Evolutionary conservation across 148 eudicot genomes (phyloP), one percentile per base, ranked within the genome.

Genomic region (Fallopia convolvulus): DNA sequence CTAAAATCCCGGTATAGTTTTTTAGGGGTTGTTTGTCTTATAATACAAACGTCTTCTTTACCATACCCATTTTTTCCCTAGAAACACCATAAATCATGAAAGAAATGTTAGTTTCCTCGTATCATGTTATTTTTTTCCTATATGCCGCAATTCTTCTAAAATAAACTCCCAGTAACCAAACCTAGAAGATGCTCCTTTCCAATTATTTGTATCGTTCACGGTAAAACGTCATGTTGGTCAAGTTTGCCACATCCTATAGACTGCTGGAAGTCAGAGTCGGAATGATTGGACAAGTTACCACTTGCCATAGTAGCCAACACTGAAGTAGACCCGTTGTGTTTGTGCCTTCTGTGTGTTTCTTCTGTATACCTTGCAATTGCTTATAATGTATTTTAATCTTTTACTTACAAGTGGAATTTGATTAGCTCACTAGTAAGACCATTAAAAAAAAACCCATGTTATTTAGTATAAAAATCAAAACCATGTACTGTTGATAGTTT

Each of bases 1-100:
- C 99, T 71, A 91, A 89, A 86, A 83, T 89, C 77, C 96, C 84
- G 90, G 99, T 92, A 89, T 65, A 79, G 49, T 79, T 26, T 5
- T 33, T 68, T 36, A 21, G 65, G 44, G 72, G n/a, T 66, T 66
- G 20, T 15, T 36, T 33, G 6, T 68, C 21, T 30, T 61, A 26
- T 61, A 23, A 61, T 33, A 39, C 39, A 15, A 14, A 15, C 39
- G 20, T 68, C 44, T 68, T 42, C 41, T 68, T 68, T 68, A 8
- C 39, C 46, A 68, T 68, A 68, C 44, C 44, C n/a, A 36, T 33
- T 68, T 30, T 66, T 61, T 23, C 13, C 66, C 8, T 23, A 23
- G 66, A 60, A 60, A 23, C 72, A 36, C 72, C 4, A 58, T 9
- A 17, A 68, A 68, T 39, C 21, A 33, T 33, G 72, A 68, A 68